These are phyloP conservation scores for Amanita polypyramis DNA, from an alignment of 768 basidiomycete species.

Conservation along the genomic window DNA sequence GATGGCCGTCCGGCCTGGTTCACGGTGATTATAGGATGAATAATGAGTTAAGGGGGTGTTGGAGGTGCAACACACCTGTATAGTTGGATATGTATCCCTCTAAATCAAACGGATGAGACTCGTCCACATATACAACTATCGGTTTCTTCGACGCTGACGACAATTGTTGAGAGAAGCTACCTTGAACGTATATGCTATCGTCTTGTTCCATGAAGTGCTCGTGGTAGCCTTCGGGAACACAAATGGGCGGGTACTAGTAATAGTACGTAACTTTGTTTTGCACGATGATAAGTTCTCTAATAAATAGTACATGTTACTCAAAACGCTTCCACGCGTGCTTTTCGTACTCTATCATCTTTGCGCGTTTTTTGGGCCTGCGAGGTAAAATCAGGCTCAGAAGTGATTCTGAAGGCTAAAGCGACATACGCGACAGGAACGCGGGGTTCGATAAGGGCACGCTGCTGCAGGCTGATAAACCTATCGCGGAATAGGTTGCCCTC, in stretches of 20 bases:
- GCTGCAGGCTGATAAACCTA: slow-evolving; percentile 79
- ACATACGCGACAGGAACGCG: slow-evolving; percentile 69
- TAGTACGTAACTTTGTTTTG: too few species aligned
- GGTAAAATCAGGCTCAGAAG: neutral
- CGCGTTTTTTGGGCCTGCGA: slow-evolving; percentile 39
- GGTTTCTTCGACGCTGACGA: slow-evolving; percentile 14
- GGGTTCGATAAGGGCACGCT: slow-evolving; percentile 80
- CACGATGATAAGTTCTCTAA: neutral
- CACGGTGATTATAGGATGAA: neutral
- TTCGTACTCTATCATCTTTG: slow-evolving; percentile 55
- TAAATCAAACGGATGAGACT: slow-evolving; percentile 80
- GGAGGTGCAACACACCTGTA: slow-evolving; percentile 35
- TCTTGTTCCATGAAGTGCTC: slow-evolving; percentile 4
- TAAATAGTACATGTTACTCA: slow-evolving; percentile 23
- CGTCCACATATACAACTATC: slow-evolving; percentile 46
- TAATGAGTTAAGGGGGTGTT: neutral
- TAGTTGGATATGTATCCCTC: slow-evolving; percentile 73
- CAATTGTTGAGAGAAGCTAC: slow-evolving; percentile 10
- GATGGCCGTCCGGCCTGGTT: slow-evolving; percentile 62
- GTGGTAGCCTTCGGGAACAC: neutral
- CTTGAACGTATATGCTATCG: slow-evolving; percentile 5
- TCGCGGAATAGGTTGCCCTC: slow-evolving; percentile 93
- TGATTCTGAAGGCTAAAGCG: neutral
- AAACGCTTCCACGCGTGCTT: slow-evolving; percentile 77
- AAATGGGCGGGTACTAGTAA: neutral